A percentile compares a stretch with the other conserved stretches of the same genome.
Evolutionary conservation across 768 basidiomycete genomes (phyloP).

Genomic region (Kwoniella newhampshirensis): DNA sequence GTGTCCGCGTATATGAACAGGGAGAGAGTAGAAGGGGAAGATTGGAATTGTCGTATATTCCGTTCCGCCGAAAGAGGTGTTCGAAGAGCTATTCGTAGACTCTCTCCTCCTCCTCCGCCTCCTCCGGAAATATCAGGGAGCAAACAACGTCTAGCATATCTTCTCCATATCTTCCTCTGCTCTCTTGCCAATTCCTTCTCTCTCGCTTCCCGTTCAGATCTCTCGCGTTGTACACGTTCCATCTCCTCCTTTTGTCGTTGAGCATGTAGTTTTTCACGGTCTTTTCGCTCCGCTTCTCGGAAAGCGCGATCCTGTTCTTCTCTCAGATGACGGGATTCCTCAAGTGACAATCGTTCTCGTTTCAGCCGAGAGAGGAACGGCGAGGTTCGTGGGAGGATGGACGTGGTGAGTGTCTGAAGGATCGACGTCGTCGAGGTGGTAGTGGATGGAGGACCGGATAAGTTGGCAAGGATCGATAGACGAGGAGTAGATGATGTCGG

Average conservation of each 20-base stretch:
- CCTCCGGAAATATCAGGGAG: conserved; percentile 42
- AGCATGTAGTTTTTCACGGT: conserved; percentile 66
- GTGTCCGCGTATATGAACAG: conserved; percentile 50
- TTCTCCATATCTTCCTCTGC: conserved; percentile 58
- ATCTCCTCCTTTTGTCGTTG: conserved; percentile 59
- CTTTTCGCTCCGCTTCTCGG: conserved; percentile 63
- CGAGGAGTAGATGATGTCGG: conserved; percentile 49
- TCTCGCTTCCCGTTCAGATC: conserved; percentile 37
- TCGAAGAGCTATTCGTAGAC: conserved; percentile 49
- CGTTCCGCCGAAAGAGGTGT: conserved; percentile 37
- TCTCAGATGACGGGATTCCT: conserved; percentile 64
- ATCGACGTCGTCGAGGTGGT: conserved; percentile 67
- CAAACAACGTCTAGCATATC: conserved; percentile 62
- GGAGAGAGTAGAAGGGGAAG: conserved; percentile 20
- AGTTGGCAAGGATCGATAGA: conserved; percentile 80
- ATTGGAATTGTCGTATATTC: conserved; percentile 36
- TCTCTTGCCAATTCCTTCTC: conserved; percentile 45
- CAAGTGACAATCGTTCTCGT: conserved; percentile 53
- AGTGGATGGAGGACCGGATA: conserved; percentile 66
- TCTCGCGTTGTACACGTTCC: conserved; percentile 29
- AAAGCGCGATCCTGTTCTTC: conserved; percentile 76
- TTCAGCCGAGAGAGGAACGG: conserved; percentile 71
- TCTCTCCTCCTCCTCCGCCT: background rate
- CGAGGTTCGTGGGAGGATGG: conserved; percentile 75
- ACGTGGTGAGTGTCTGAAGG: conserved; percentile 64